Conservation (phyloP, 305 asterid genomes). For the Salvia sclarea region DNA sequence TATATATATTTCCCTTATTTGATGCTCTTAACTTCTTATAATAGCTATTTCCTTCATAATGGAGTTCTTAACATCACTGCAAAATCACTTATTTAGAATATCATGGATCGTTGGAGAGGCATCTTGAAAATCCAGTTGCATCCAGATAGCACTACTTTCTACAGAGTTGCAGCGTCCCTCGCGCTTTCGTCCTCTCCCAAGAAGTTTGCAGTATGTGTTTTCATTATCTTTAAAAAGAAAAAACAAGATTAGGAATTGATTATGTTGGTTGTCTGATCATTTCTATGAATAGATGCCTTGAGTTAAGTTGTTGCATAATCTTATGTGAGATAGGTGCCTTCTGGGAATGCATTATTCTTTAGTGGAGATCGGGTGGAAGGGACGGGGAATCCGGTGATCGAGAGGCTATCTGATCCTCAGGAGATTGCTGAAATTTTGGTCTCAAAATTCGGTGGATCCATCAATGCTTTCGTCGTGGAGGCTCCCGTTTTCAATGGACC, state of each 20-base stretch:
- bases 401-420: constrained; percentile 77
- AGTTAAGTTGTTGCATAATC: constrained; percentile 9
- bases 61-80: constrained; percentile 11
- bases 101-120: constrained; percentile 93
- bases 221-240: neutral
- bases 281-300: neutral
- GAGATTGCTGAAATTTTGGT: constrained; percentile 73
- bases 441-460: constrained; percentile 73
- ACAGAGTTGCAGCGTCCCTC: constrained; percentile 83
- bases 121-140: constrained; percentile 67
- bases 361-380: constrained; percentile 81
- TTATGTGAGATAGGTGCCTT: constrained; percentile 60
- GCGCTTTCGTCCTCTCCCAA: constrained; percentile 57
- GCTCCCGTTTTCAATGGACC: constrained; percentile 80
- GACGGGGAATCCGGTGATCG: constrained; percentile 80
- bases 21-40: constrained; percentile 4
- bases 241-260: neutral
- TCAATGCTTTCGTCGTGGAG: constrained; percentile 90
- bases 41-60: neutral
- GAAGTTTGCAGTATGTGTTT: constrained; percentile 59
- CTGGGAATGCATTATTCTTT: constrained; percentile 83
- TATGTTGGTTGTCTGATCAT: constrained; percentile 11
- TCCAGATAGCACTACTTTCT: constrained; percentile 51
- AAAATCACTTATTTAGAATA: constrained; percentile 24
- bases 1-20: neutral